Evolutionary conservation across 331 rosid species (phyloP).

Genomic region (Rhamnella rubrinervis): DNA sequence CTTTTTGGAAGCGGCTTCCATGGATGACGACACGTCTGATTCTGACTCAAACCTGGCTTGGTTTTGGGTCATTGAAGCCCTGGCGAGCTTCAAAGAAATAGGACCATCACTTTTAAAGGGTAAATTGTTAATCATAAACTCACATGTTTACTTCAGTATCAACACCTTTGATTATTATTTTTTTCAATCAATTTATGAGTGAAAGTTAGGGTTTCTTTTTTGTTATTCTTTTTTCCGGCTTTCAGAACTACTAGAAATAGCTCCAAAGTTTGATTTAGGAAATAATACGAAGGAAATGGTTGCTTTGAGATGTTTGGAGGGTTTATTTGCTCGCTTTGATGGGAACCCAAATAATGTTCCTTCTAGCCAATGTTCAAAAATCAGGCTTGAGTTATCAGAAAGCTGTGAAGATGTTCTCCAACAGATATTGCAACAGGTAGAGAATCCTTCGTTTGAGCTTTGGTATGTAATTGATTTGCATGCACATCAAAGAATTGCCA

Average conservation of each 20-base stretch:
- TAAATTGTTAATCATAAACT: conserved; percentile 11
- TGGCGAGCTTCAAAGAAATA: conserved; percentile 47
- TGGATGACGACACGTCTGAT: conserved; percentile 34
- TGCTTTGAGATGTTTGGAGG: conserved; percentile 73
- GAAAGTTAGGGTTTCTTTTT: background rate
- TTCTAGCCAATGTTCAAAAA: conserved; percentile 36
- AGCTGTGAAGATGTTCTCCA: conserved; percentile 51
- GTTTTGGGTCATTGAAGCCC: conserved; percentile 74
- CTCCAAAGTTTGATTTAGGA: conserved; percentile 36
- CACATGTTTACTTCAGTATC: background rate
- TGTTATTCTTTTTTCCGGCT: background rate
- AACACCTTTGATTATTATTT: background rate
- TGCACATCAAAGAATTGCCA: conserved; percentile 1
- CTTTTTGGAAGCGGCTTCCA: conserved; percentile 21
- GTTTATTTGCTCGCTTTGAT: conserved; percentile 27
- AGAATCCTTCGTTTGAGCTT: conserved; percentile 11
- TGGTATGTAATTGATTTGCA: conserved; percentile 5
- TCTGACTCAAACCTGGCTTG: conserved; percentile 46
- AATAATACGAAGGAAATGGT: conserved; percentile 53
- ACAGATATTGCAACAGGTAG: conserved; percentile 49
- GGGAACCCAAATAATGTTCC: conserved; percentile 13
- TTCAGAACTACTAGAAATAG: conserved; percentile 48
- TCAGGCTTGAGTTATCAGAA: conserved; percentile 43
- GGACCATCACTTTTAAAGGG: conserved; percentile 43
- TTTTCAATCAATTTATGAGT: conserved; percentile 8